Percentiles rank a stretch among this genome's conserved stretches.
Evolutionary conservation across 768 basidiomycete species (phyloP).

Genomic region (Brasilioporus rufonigricans): DNA sequence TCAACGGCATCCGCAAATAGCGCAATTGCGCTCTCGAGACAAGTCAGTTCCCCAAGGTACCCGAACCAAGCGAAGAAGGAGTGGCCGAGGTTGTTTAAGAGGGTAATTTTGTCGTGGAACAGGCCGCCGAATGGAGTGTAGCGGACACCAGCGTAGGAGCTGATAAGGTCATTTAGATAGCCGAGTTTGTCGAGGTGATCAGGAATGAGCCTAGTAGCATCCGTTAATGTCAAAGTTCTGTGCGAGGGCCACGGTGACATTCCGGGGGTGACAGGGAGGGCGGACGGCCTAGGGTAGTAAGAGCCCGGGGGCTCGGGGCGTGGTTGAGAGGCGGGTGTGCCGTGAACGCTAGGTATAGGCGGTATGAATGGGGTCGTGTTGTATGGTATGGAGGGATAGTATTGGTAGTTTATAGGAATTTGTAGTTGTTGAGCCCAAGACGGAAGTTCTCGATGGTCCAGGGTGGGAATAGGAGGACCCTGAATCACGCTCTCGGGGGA

Average conservation of each 20-base stretch:
- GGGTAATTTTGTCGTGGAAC: too few species aligned
- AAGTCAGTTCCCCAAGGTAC: too few species aligned
- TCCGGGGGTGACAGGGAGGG: constrained; percentile 26
- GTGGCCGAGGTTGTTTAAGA: too few species aligned
- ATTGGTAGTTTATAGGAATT: constrained; percentile 36
- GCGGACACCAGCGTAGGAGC: too few species aligned
- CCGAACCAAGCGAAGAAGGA: too few species aligned
- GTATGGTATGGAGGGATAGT: constrained; percentile 39
- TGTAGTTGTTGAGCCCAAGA: constrained; percentile 36
- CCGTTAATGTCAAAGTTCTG: too few species aligned
- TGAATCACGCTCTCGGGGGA: constrained; percentile 32
- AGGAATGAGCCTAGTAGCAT: too few species aligned
- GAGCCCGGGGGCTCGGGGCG: constrained; percentile 30
- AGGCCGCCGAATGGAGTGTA: too few species aligned
- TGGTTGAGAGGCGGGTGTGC: constrained; percentile 22
- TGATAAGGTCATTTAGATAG: too few species aligned
- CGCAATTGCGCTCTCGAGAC: too few species aligned
- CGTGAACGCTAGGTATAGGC: constrained; percentile 26
- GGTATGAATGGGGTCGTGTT: constrained; percentile 40
- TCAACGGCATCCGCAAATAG: too few species aligned
- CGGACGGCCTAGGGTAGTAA: constrained; percentile 31
- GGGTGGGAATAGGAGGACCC: constrained; percentile 35
- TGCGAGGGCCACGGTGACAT: constrained; percentile 1
- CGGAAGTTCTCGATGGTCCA: constrained; percentile 27
- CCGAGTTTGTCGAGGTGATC: constrained; percentile 2